These are phyloP conservation scores for Debaryomycetaceae sp. DNA, from an alignment of 1,139 yeast species.

Conservation along the genomic window DNA sequence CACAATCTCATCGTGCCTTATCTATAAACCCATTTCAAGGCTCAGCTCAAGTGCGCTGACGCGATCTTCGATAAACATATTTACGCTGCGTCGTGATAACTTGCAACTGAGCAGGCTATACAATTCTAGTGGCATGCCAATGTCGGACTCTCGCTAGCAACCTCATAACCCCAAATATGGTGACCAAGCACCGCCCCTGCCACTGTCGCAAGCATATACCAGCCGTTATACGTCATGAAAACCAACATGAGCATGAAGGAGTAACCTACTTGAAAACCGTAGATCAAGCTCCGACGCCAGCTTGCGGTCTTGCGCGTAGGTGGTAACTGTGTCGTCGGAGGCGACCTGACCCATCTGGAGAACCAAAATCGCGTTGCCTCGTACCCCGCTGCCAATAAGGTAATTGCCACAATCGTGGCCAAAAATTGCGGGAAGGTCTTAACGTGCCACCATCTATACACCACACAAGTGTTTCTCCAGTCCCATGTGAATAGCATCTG, in stretches of 20 bases:
- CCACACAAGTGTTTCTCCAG: conserved; percentile 65
- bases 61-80: conserved; percentile 4
- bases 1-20: conserved; percentile 1
- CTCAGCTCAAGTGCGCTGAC: no score
- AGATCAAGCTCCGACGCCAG: conserved; percentile 39
- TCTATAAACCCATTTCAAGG: no score
- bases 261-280: conserved; percentile 72
- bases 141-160: conserved; percentile 19
- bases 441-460: conserved; percentile 79
- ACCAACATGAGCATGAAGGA: conserved; percentile 76
- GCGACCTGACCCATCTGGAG: conserved; percentile 24
- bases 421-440: conserved; percentile 48
- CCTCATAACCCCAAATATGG: conserved; percentile 49
- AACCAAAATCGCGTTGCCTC: conserved; percentile 49
- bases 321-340: conserved; percentile 14
- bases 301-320: conserved; percentile 15
- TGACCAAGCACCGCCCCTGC: conserved; percentile 67
- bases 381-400: conserved; percentile 51
- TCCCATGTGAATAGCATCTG: conserved; percentile 82
- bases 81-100: conserved; percentile 4
- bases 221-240: conserved; percentile 82
- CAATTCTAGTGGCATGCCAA: conserved; percentile 46
- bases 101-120: no score
- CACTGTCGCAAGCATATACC: conserved; percentile 73
- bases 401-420: conserved; percentile 48